These are phyloP conservation scores for Metschnikowia similis DNA, from an alignment of 805 yeast species.

Conservation along the genomic window DNA sequence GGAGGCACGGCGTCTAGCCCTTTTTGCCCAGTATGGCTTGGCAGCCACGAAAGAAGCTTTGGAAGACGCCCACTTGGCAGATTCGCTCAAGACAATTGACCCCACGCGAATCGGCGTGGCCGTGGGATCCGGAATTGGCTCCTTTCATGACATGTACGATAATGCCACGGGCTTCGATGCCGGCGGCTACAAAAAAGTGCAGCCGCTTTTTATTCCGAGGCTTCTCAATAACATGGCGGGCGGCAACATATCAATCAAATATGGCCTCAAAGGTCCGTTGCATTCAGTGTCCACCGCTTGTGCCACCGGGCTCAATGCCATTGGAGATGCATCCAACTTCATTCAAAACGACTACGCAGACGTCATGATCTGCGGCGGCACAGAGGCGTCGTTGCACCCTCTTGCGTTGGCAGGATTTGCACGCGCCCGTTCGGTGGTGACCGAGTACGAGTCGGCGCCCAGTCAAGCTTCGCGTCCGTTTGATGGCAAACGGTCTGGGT, in stretches of 20 bases:
- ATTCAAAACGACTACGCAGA: slow-evolving; percentile 77
- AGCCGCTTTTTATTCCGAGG: slow-evolving; percentile 84
- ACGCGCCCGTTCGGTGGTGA: slow-evolving; percentile 75
- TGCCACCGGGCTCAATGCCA: slow-evolving; percentile 91
- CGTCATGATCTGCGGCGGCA: slow-evolving; percentile 90
- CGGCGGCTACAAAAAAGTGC: slow-evolving; percentile 59
- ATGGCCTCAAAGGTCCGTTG: slow-evolving; percentile 76
- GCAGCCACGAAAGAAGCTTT: slow-evolving; percentile 78
- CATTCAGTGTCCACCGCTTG: slow-evolving; percentile 93
- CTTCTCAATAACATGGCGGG: slow-evolving; percentile 90
- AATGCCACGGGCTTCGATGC: slow-evolving; percentile 50
- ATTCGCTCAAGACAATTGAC: slow-evolving; percentile 36
- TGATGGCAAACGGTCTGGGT: slow-evolving; percentile 74
- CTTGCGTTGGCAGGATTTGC: slow-evolving; percentile 87
- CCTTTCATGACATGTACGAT: slow-evolving; percentile 66
- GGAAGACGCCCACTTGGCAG: slow-evolving; percentile 47
- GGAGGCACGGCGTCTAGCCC: slow-evolving; percentile 60
- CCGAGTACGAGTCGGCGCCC: slow-evolving; percentile 60
- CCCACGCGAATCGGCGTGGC: slow-evolving; percentile 59
- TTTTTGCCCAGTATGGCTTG: slow-evolving; percentile 73
- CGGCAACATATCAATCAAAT: slow-evolving; percentile 79
- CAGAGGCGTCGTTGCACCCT: slow-evolving; percentile 86
- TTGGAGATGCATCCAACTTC: slow-evolving; percentile 88
- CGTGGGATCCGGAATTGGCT: slow-evolving; percentile 93
- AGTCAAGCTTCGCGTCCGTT: slow-evolving; percentile 78